A percentile compares a stretch with the other conserved stretches of the same genome.
These are phyloP conservation scores for Endocarpon pusillum DNA, from an alignment of 495 filamentous ascomycete genomes.

Conservation along the genomic window DNA sequence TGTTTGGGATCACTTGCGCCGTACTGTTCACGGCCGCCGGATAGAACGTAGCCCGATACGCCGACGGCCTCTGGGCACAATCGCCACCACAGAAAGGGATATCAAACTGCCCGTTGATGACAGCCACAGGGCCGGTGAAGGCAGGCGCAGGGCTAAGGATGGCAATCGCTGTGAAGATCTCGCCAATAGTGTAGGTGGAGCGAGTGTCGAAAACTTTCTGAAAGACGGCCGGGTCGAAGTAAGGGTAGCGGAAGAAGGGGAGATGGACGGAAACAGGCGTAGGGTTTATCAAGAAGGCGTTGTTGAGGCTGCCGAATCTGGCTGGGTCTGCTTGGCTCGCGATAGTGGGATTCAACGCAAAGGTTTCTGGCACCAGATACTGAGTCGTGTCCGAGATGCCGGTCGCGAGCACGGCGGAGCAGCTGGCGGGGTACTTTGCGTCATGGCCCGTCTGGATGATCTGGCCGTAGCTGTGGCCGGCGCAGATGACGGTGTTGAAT, in stretches of 20 bases:
- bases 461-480: slow-evolving; percentile 3
- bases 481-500: slow-evolving; percentile 1
- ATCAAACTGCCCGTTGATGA: slow-evolving; percentile 2
- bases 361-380: not conserved
- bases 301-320: slow-evolving; percentile 1
- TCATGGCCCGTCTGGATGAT: slow-evolving; percentile 2
- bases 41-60: not conserved
- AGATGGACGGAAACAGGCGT: slow-evolving; percentile 1
- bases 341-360: slow-evolving; percentile 3
- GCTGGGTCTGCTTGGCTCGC: not conserved
- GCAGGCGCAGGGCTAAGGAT: not conserved
- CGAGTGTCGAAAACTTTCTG: slow-evolving; percentile 1
- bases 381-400: slow-evolving; percentile 1
- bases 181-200: slow-evolving; percentile 1
- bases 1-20: not conserved
- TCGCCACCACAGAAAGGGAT: not conserved
- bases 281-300: slow-evolving; percentile 1
- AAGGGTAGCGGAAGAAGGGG: slow-evolving; percentile 1
- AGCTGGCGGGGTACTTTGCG: not conserved
- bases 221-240: not conserved
- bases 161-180: not conserved
- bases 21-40: not conserved
- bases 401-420: not conserved
- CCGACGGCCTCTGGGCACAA: not conserved
- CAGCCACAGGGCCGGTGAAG: slow-evolving; percentile 1